Evolutionary conservation across 1,139 yeast genomes (phyloP).

Genomic region (Sugiyamaella grinbergsii): DNA sequence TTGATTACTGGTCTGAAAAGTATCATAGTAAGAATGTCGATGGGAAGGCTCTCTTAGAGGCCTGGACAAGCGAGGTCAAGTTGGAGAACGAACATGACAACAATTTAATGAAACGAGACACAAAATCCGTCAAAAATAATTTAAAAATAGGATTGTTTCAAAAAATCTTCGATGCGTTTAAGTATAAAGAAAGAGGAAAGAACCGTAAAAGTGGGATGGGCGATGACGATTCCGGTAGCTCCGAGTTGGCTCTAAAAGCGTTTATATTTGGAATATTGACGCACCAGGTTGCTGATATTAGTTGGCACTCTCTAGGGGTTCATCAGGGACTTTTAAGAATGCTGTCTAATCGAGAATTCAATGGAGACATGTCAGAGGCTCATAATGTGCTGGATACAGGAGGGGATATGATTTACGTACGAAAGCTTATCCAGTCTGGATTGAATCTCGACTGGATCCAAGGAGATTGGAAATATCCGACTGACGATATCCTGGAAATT

Average conservation of each 20-base stretch:
- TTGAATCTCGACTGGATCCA: slow-evolving; percentile 39
- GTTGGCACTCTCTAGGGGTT: slow-evolving; percentile 63
- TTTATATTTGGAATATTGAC: slow-evolving; percentile 57
- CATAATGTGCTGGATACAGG: slow-evolving; percentile 58
- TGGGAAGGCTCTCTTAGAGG: too few species aligned
- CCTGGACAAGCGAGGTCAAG: not conserved
- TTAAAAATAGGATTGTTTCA: slow-evolving; percentile 9
- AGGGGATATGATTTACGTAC: slow-evolving; percentile 56
- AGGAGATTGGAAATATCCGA: slow-evolving; percentile 51
- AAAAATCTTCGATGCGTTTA: slow-evolving; percentile 4
- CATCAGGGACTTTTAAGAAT: slow-evolving; percentile 54
- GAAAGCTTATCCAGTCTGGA: slow-evolving; percentile 42
- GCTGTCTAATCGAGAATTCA: slow-evolving; percentile 53
- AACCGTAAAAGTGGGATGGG: not conserved
- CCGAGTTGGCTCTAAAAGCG: slow-evolving; percentile 46
- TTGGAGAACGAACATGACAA: not conserved
- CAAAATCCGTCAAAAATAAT: not conserved
- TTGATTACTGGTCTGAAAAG: slow-evolving; percentile 44
- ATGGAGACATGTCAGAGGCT: slow-evolving; percentile 50
- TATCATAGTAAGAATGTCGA: too few species aligned
- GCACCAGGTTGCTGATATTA: slow-evolving; percentile 60
- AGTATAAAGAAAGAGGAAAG: slow-evolving; percentile 16
- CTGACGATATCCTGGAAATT: slow-evolving; percentile 44
- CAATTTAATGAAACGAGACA: not conserved
- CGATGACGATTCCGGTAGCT: slow-evolving; percentile 15